phyloP scores from a whole-genome alignment of 1,284 basidiomycete species.

The Rhodotorula glutinis region DNA sequence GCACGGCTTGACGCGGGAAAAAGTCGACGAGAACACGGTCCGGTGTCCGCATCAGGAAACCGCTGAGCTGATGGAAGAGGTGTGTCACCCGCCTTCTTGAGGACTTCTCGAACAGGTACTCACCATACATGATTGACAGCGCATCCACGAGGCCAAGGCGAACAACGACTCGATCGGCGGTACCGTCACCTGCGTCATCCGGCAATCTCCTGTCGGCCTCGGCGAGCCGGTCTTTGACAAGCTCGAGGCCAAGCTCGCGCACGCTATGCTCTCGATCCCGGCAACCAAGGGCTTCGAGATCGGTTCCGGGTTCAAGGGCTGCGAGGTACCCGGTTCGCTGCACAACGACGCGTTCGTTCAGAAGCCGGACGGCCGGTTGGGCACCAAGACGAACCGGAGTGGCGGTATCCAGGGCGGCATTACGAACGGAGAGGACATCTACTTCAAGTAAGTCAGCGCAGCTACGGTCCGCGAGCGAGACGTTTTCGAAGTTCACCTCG shows the following conservation, averaged over 20 bases:
- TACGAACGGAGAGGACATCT: slow-evolving; percentile 94
- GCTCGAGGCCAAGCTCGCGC: slow-evolving; percentile 91
- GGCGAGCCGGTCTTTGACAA: slow-evolving; percentile 99
- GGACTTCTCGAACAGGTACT: background rate
- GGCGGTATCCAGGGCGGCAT: slow-evolving; percentile 98
- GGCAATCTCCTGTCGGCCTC: slow-evolving; percentile 81
- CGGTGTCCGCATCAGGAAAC: slow-evolving; percentile 89
- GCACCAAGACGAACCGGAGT: slow-evolving; percentile 91
- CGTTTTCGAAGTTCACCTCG: background rate
- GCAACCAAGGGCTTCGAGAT: slow-evolving; percentile 99
- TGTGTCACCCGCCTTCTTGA: slow-evolving; percentile 45
- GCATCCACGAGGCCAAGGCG: slow-evolving; percentile 89
- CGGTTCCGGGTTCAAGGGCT: slow-evolving; percentile 93
- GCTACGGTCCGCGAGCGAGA: background rate
- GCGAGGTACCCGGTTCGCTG: slow-evolving; percentile 84
- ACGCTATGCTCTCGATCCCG: slow-evolving; percentile 98
- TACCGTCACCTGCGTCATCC: slow-evolving; percentile 93
- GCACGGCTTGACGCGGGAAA: slow-evolving; percentile 72
- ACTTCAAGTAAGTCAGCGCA: slow-evolving; percentile 70
- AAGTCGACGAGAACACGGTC: slow-evolving; percentile 83
- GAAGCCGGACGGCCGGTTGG: slow-evolving; percentile 66
- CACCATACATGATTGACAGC: slow-evolving; percentile 52
- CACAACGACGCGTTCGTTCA: slow-evolving; percentile 90
- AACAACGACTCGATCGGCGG: slow-evolving; percentile 93
- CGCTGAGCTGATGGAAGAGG: slow-evolving; percentile 84